Evolutionary conservation across 805 yeast genomes (phyloP).

Genomic region (Metschnikowia borealis): DNA sequence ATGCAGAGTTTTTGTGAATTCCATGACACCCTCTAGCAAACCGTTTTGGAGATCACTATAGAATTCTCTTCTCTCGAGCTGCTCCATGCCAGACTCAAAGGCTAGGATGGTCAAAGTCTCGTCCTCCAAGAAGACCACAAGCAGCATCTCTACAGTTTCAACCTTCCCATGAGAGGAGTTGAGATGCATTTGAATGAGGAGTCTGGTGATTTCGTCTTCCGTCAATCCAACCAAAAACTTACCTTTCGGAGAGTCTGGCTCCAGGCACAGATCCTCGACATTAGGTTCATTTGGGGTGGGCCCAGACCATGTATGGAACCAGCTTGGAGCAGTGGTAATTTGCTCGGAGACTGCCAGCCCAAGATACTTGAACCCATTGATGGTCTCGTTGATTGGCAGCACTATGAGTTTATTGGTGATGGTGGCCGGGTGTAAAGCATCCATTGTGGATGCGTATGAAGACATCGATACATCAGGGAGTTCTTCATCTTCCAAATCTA

Average conservation of each 20-base stretch:
- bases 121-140: slow-evolving; percentile 27
- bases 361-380: slow-evolving; percentile 29
- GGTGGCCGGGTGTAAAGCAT: slow-evolving; percentile 27
- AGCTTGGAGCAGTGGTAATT: slow-evolving; percentile 11
- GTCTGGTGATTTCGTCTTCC: slow-evolving; percentile 18
- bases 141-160: slow-evolving; percentile 24
- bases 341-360: slow-evolving; percentile 18
- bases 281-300: not conserved
- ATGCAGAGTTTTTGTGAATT: not conserved
- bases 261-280: slow-evolving; percentile 1
- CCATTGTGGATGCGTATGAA: not conserved
- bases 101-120: slow-evolving; percentile 24
- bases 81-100: slow-evolving; percentile 26
- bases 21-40: slow-evolving; percentile 22
- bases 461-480: not conserved
- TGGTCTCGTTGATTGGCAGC: slow-evolving; percentile 35
- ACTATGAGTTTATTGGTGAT: slow-evolving; percentile 35
- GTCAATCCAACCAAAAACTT: slow-evolving; percentile 25
- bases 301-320: slow-evolving; percentile 5
- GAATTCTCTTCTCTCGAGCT: slow-evolving; percentile 22
- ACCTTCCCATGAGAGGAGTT: not conserved
- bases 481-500: slow-evolving; percentile 6
- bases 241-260: slow-evolving; percentile 13
- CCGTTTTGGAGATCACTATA: slow-evolving; percentile 19
- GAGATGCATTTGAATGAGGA: slow-evolving; percentile 25